Evolutionary conservation across 1,284 basidiomycete genomes (phyloP), one percentile per base, ranked within the genome.

Genomic region (Microbotryomycetes sp.): DNA sequence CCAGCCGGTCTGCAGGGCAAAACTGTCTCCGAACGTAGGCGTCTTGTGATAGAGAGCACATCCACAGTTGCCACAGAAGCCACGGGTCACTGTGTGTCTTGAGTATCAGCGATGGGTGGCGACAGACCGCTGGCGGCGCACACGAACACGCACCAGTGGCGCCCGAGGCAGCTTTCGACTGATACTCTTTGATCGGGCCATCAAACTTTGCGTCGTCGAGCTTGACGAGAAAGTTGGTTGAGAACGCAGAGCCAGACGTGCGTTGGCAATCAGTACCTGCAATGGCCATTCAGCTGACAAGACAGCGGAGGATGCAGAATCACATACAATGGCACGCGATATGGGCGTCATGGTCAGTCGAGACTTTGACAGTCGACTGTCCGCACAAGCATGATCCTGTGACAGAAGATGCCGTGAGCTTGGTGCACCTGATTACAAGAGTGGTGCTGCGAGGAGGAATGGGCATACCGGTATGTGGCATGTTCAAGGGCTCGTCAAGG

Each of bases 21-120:
- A 68, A n/a, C 56, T 45, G 9, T 66, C 67, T 9, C 62, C 67
- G 30, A 68, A 70, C 1, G 67, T 56, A 15, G 54, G 57, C 21
- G 64, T 66, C 29, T 69, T 69, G 59, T 67, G 65, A 21, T 59
- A 65, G 9, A 72, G 56, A 6, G 67, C 59, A 1, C 62, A 65
- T 18, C 70, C 70, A 52, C 69, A 72, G 9, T 52, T 65, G 24
- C 65, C 64, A 53, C 69, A 72, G 60, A 72, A 72, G 18, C 67
- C 26, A 46, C 69, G 63, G 27, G 67, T 68, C 26, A 68, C 67
- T 66, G 45, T 21, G 24, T 49, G 47, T n/a, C n/a, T n/a, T n/a
- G n/a, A n/a, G n/a, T n/a, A n/a, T n/a, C n/a, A n/a, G n/a, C n/a
- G n/a, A n/a, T n/a, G n/a, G n/a, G n/a, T n/a, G 3, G 7, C 16